Conservation (phyloP, 1,139 yeast genomes). For the Geotrichum reessii region DNA sequence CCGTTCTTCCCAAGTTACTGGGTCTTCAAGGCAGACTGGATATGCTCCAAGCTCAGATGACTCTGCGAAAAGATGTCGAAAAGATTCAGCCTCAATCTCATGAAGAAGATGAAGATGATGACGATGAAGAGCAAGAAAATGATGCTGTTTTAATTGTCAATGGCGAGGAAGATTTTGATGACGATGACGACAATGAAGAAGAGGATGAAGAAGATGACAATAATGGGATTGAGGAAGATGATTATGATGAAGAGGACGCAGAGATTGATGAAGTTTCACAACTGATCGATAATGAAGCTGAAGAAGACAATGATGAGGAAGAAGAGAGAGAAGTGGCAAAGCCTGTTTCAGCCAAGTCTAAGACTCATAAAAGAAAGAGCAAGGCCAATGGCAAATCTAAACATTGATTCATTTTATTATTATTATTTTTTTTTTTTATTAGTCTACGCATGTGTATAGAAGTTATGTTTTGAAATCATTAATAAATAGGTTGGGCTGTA, state of each 20-base stretch:
- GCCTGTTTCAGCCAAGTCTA: conserved; percentile 19
- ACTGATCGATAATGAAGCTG: conserved; percentile 28
- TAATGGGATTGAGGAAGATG: conserved; percentile 29
- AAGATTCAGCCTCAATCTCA: conserved; percentile 37
- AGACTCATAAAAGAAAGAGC: conserved; percentile 12
- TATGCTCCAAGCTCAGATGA: conserved; percentile 63
- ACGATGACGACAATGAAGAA: conserved; percentile 39
- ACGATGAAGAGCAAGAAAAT: conserved; percentile 43
- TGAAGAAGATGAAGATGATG: conserved; percentile 39
- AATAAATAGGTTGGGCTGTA: conserved; percentile 1
- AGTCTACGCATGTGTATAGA: background rate
- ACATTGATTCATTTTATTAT: background rate
- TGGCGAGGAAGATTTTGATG: conserved; percentile 40
- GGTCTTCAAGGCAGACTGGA: conserved; percentile 78
- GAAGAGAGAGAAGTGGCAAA: conserved; percentile 19
- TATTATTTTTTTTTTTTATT: background rate
- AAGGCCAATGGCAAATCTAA: conserved; percentile 17
- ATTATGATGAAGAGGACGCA: conserved; percentile 26
- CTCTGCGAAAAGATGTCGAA: conserved; percentile 49
- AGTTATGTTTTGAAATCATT: background rate
- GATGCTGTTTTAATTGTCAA: conserved; percentile 44
- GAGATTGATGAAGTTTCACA: conserved; percentile 8
- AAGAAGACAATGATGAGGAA: conserved; percentile 24
- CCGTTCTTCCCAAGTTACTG: conserved; percentile 68
- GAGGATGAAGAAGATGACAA: conserved; percentile 29